Evolutionary conservation across 2,329 filamentous ascomycete species (phyloP).

Genomic region (Colletotrichum tofieldiae): DNA sequence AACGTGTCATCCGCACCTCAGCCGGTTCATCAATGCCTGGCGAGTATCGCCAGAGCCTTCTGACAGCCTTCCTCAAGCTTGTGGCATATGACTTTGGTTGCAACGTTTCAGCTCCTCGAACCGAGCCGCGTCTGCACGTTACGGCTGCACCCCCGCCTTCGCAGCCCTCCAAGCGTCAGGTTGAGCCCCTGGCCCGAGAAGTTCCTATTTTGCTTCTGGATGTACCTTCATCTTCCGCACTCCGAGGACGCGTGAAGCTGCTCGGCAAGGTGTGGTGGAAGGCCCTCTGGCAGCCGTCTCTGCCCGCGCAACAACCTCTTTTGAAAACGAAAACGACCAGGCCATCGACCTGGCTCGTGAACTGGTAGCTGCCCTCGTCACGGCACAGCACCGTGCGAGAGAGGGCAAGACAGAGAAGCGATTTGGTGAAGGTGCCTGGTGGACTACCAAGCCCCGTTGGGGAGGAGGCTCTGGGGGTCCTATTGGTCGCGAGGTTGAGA

Average conservation of each 20-base stretch:
- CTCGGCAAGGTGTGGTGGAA: slow-evolving; percentile 72
- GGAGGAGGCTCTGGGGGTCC: slow-evolving; percentile 75
- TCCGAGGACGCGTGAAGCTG: slow-evolving; percentile 72
- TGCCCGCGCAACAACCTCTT: slow-evolving; percentile 69
- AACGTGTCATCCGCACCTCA: slow-evolving; percentile 57
- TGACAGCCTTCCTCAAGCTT: slow-evolving; percentile 74
- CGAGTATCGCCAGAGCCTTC: slow-evolving; percentile 70
- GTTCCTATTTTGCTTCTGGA: slow-evolving; percentile 71
- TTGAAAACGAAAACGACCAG: slow-evolving; percentile 70
- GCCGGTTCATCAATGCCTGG: slow-evolving; percentile 71
- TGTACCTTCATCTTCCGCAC: slow-evolving; percentile 74
- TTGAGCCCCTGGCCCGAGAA: slow-evolving; percentile 50
- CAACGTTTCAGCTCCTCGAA: slow-evolving; percentile 69
- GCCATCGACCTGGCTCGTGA: slow-evolving; percentile 75
- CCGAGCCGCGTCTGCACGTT: slow-evolving; percentile 73
- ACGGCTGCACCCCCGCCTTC: slow-evolving; percentile 54
- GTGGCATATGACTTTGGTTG: slow-evolving; percentile 78
- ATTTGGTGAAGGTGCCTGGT: slow-evolving; percentile 74
- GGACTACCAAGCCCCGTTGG: slow-evolving; percentile 74
- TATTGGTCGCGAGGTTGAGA: slow-evolving; percentile 73
- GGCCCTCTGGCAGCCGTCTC: slow-evolving; percentile 75
- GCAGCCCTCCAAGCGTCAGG: slow-evolving; percentile 36
- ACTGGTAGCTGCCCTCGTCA: slow-evolving; percentile 72
- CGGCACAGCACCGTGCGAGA: slow-evolving; percentile 75
- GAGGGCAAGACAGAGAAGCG: slow-evolving; percentile 70